phyloP scores from a whole-genome alignment of 2,329 filamentous ascomycete genomes.

The Bipolaris cookei region DNA sequence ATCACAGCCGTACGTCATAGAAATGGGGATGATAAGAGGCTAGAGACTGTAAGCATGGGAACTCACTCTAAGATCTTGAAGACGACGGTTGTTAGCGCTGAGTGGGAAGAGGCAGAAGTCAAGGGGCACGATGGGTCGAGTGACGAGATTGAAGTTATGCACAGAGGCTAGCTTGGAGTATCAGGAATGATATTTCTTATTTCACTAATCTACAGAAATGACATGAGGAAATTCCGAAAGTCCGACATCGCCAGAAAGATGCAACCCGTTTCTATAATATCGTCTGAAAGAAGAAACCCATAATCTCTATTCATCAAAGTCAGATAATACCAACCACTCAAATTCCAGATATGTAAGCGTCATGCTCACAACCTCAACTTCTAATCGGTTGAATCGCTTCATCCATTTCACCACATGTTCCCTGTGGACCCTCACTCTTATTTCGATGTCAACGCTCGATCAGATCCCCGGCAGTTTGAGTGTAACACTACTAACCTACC shows the following conservation, averaged over 20 bases:
- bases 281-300: too few relatives aligned
- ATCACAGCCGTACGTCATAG: slow-evolving; percentile 33
- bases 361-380: neutral
- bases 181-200: neutral
- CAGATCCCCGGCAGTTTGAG: neutral
- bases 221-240: too few relatives aligned
- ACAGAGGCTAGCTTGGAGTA: neutral
- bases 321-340: neutral
- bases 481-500: neutral
- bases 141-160: slow-evolving; percentile 35
- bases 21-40: slow-evolving; percentile 29
- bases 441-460: too few relatives aligned
- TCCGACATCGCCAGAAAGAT: neutral
- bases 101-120: slow-evolving; percentile 41
- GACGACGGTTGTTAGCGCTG: slow-evolving; percentile 45
- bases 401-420: neutral
- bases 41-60: slow-evolving; percentile 44
- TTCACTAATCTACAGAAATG: neutral
- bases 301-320: too few relatives aligned
- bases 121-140: slow-evolving; percentile 22
- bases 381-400: neutral
- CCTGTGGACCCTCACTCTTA: neutral
- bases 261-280: too few relatives aligned
- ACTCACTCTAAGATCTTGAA: slow-evolving; percentile 46
- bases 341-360: neutral